These are phyloP conservation scores for Penicillium polonicum DNA, from an alignment of 2,329 filamentous ascomycete species.

Conservation along the genomic window DNA sequence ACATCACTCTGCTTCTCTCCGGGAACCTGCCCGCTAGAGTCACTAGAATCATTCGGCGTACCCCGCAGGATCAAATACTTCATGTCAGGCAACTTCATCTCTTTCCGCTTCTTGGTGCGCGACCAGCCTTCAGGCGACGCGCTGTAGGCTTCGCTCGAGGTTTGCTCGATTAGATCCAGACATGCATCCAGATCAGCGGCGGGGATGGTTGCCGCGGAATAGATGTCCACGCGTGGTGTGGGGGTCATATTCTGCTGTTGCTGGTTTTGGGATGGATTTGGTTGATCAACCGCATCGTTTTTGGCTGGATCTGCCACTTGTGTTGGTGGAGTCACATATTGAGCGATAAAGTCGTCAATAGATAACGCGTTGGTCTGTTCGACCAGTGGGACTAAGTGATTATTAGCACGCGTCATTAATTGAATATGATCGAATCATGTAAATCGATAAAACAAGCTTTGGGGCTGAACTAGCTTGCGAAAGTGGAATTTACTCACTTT, in stretches of 20 bases:
- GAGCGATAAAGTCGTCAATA: constrained; percentile 39
- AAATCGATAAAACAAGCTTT: neutral
- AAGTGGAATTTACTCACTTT: constrained; percentile 15
- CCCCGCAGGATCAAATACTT: constrained; percentile 53
- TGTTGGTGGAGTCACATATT: constrained; percentile 30
- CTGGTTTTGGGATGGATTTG: neutral
- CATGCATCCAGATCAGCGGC: constrained; percentile 49
- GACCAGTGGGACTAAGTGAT: constrained; percentile 32
- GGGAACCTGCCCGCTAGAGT: neutral
- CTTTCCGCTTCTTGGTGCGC: constrained; percentile 51
- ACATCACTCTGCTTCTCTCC: neutral
- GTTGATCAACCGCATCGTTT: constrained; percentile 3
- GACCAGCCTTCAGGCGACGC: constrained; percentile 57
- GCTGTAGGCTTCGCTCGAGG: constrained; percentile 55
- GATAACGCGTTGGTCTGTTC: constrained; percentile 45
- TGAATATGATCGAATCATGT: neutral
- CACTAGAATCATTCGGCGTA: neutral
- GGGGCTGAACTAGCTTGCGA: neutral
- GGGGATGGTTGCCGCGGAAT: constrained; percentile 40
- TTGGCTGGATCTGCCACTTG: constrained; percentile 8
- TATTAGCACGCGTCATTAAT: constrained; percentile 16
- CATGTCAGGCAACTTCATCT: constrained; percentile 61
- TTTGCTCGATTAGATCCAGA: constrained; percentile 54
- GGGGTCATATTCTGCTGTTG: constrained; percentile 11
- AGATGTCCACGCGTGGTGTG: constrained; percentile 26